Evolutionary conservation across 2,329 filamentous ascomycete genomes (phyloP).

Genomic region (Phaeophleospora eucalypticola): DNA sequence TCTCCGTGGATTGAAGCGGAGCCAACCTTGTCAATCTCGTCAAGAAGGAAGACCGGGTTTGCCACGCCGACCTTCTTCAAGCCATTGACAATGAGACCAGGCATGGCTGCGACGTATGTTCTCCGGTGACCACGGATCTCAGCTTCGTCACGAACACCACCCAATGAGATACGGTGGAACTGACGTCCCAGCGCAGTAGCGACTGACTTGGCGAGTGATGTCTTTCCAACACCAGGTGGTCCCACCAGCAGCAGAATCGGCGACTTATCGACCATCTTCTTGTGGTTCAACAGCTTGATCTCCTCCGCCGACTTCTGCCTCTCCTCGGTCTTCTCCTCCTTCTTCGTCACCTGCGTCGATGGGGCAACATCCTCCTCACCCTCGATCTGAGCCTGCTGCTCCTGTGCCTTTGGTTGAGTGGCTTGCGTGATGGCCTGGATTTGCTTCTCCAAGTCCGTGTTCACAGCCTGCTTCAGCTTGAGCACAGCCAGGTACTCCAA

Average conservation of each 20-base stretch:
- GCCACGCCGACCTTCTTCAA: conserved; percentile 92
- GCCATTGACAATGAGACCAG: conserved; percentile 87
- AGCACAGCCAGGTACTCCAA: conserved; percentile 96
- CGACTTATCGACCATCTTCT: conserved; percentile 88
- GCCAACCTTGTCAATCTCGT: conserved; percentile 97
- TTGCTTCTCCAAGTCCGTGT: conserved; percentile 75
- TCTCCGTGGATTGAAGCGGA: conserved; percentile 90
- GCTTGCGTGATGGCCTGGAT: conserved; percentile 56
- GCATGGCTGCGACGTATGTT: conserved; percentile 99
- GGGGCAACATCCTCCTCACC: conserved; percentile 54
- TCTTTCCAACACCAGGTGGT: conserved; percentile 93
- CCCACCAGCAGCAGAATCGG: conserved; percentile 91
- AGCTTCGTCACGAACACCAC: conserved; percentile 91
- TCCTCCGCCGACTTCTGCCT: conserved; percentile 52
- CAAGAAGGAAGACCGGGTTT: conserved; percentile 91
- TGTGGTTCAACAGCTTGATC: conserved; percentile 70
- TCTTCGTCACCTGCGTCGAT: conserved; percentile 32
- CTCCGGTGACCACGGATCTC: conserved; percentile 92
- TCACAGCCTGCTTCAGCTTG: conserved; percentile 86
- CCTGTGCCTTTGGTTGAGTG: conserved; percentile 35
- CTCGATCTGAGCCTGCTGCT: conserved; percentile 42
- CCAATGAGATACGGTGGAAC: conserved; percentile 94
- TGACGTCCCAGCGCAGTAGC: conserved; percentile 88
- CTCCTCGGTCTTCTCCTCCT: conserved; percentile 23
- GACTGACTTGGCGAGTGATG: conserved; percentile 87